Evolutionary conservation across 768 basidiomycete genomes (phyloP).

Genomic region (Asterophora lycoperdoides): DNA sequence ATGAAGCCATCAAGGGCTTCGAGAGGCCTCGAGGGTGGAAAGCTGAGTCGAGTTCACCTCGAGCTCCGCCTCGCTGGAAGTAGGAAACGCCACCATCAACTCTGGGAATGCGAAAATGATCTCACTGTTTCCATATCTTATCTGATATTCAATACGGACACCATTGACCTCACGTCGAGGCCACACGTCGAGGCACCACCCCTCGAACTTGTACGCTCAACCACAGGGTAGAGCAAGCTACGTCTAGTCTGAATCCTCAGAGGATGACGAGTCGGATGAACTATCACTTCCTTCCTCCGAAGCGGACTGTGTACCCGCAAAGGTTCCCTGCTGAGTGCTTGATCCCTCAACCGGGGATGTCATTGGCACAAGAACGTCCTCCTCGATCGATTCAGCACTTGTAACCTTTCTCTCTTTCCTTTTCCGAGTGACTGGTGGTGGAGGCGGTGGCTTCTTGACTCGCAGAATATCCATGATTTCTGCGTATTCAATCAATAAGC

Average conservation of each 20-base stretch:
- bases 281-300: slow-evolving; percentile 13
- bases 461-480: slow-evolving; percentile 81
- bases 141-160: too few relatives aligned
- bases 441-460: slow-evolving; percentile 54
- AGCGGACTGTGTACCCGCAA: slow-evolving; percentile 4
- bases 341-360: slow-evolving; percentile 24
- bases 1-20: not conserved
- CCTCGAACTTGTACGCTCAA: too few relatives aligned
- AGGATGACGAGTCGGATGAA: slow-evolving; percentile 7
- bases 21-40: too few relatives aligned
- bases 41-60: too few relatives aligned
- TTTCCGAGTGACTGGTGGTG: slow-evolving; percentile 26
- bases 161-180: too few relatives aligned
- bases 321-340: slow-evolving; percentile 29
- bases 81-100: too few relatives aligned
- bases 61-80: slow-evolving; percentile 10
- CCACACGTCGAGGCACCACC: too few relatives aligned
- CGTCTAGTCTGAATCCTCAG: too few relatives aligned
- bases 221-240: too few relatives aligned
- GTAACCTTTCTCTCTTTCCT: slow-evolving; percentile 47
- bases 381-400: slow-evolving; percentile 46
- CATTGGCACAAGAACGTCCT: slow-evolving; percentile 19
- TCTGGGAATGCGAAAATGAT: too few relatives aligned
- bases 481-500: slow-evolving; percentile 23
- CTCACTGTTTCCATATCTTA: too few relatives aligned